phyloP scores from a whole-genome alignment of 805 yeast genomes.

The Zygosaccharomyces lentus region DNA sequence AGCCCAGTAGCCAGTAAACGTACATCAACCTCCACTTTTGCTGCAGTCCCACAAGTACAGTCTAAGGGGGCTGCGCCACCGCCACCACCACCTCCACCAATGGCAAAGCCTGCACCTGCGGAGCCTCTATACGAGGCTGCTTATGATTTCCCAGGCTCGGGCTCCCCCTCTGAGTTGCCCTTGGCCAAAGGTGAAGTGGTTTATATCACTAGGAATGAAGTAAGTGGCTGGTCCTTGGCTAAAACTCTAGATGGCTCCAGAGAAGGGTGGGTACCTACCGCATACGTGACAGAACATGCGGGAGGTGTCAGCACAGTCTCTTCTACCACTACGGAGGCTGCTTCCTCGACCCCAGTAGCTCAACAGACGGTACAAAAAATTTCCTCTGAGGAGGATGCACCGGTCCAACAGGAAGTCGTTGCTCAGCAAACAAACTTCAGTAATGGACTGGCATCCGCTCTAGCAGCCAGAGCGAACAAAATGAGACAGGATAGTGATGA shows the following conservation, averaged over 20 bases:
- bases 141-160: constrained; percentile 85
- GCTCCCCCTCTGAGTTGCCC: constrained; percentile 76
- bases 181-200: constrained; percentile 72
- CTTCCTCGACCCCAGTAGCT: constrained; percentile 18
- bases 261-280: constrained; percentile 98
- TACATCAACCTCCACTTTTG: constrained; percentile 16
- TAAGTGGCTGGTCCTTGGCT: constrained; percentile 94
- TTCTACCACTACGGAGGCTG: constrained; percentile 27
- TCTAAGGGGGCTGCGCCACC: constrained; percentile 39
- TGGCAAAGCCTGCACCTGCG: constrained; percentile 54
- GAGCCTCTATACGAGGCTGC: constrained; percentile 80
- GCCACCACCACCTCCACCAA: constrained; percentile 77
- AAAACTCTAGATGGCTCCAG: constrained; percentile 65
- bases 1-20: neutral
- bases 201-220: constrained; percentile 63
- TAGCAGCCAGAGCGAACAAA: constrained; percentile 70
- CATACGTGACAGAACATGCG: constrained; percentile 66
- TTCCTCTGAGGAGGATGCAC: constrained; percentile 3
- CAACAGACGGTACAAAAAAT: constrained; percentile 19
- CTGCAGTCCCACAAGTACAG: constrained; percentile 15
- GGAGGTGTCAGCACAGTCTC: constrained; percentile 41
- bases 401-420: constrained; percentile 1
- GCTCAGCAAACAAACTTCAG: constrained; percentile 44
- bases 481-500: constrained; percentile 59
- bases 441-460: constrained; percentile 85